phyloP scores from a whole-genome alignment of 1,284 basidiomycete genomes.

The Thelephora terrestris region DNA sequence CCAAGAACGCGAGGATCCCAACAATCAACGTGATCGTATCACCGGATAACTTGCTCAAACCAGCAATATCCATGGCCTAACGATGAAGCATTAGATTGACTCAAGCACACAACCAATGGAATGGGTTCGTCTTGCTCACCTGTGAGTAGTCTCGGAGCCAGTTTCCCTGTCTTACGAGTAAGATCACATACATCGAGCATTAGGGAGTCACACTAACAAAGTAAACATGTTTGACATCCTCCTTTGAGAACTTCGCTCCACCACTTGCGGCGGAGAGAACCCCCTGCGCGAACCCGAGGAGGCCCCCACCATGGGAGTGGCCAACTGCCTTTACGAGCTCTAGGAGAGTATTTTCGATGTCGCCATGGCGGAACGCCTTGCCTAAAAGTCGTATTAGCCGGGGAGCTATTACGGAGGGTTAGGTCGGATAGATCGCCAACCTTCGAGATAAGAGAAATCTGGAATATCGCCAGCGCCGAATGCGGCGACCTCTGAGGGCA shows the following conservation, averaged over 20 bases:
- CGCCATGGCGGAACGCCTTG: conserved; percentile 69
- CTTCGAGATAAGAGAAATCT: conserved; percentile 50
- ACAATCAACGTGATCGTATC: conserved; percentile 69
- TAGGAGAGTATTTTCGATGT: conserved; percentile 55
- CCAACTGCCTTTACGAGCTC: conserved; percentile 49
- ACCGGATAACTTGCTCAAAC: conserved; percentile 45
- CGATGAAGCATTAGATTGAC: conserved; percentile 14
- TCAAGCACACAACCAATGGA: background rate
- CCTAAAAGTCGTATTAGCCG: conserved; percentile 23
- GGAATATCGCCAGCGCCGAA: conserved; percentile 57
- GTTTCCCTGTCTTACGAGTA: conserved; percentile 35
- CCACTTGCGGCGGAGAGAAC: conserved; percentile 34
- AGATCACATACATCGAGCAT: conserved; percentile 1
- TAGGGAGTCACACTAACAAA: conserved; percentile 34
- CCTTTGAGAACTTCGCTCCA: conserved; percentile 48
- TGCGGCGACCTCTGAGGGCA: conserved; percentile 37
- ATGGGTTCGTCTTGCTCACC: conserved; percentile 19
- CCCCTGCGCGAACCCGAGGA: conserved; percentile 39
- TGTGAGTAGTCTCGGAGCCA: conserved; percentile 58
- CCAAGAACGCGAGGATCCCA: conserved; percentile 64
- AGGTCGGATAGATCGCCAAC: conserved; percentile 20
- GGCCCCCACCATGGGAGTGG: conserved; percentile 34
- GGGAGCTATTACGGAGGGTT: background rate
- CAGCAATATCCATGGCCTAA: conserved; percentile 74
- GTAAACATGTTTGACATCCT: conserved; percentile 55